phyloP scores from a whole-genome alignment of 192 early-diverging fungal species.

The Linnemannia elongata region DNA sequence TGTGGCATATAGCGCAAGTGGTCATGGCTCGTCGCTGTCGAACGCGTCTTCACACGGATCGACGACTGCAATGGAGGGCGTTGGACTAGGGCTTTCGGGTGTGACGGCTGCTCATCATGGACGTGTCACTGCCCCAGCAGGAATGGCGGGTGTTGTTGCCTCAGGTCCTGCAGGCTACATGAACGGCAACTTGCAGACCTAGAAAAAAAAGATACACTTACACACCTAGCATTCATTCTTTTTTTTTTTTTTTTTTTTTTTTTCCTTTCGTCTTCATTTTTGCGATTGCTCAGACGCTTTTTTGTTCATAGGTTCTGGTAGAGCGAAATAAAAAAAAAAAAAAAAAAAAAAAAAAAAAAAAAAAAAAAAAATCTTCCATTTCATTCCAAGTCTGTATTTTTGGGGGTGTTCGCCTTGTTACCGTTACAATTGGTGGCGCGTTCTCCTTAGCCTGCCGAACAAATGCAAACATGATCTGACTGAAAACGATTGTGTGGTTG shows the following conservation, averaged over 20 bases:
- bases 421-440: too few relatives aligned
- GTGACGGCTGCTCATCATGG: conserved; percentile 23
- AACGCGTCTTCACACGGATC: conserved; percentile 26
- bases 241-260: not conserved
- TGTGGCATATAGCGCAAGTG: conserved; percentile 17
- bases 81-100: conserved; percentile 35
- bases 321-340: too few relatives aligned
- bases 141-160: not conserved
- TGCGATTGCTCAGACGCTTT: too few relatives aligned
- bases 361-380: too few relatives aligned
- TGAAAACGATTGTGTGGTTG: too few relatives aligned
- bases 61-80: conserved; percentile 32
- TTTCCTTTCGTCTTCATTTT: not conserved
- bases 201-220: not conserved
- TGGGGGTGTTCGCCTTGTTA: too few relatives aligned
- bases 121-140: not conserved
- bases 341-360: too few relatives aligned
- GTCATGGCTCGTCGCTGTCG: conserved; percentile 11
- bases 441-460: too few relatives aligned
- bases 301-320: too few relatives aligned
- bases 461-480: too few relatives aligned
- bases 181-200: not conserved
- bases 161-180: not conserved
- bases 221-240: not conserved
- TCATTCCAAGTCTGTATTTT: too few relatives aligned